phyloP scores from a whole-genome alignment of 257 asterid species.

The Ilex asprella region DNA sequence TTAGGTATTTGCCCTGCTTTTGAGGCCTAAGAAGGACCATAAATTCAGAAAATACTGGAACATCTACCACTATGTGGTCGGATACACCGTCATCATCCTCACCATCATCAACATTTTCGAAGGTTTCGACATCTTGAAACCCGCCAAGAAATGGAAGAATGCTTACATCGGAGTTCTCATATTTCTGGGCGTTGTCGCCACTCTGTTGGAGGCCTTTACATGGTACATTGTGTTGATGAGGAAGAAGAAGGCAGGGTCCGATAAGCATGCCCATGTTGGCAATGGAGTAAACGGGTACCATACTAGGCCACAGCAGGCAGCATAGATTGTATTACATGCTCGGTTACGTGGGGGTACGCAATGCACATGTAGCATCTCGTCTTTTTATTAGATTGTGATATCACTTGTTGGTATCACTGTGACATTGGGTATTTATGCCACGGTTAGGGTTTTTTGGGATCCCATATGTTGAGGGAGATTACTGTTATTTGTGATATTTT shows the following conservation, averaged over 20 bases:
- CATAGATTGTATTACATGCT: neutral
- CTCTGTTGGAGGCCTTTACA: slow-evolving; percentile 48
- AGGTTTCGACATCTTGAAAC: slow-evolving; percentile 69
- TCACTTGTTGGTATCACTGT: too few relatives aligned
- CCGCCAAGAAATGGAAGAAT: slow-evolving; percentile 49
- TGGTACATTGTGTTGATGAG: slow-evolving; percentile 50
- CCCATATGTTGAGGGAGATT: neutral
- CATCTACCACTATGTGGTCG: slow-evolving; percentile 55
- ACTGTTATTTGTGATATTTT: neutral
- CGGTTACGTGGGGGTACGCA: neutral
- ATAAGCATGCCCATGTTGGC: slow-evolving; percentile 14
- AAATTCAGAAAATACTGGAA: slow-evolving; percentile 73
- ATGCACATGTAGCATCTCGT: too few relatives aligned
- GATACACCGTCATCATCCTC: slow-evolving; percentile 49
- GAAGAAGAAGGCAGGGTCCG: slow-evolving; percentile 25
- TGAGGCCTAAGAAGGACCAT: slow-evolving; percentile 84
- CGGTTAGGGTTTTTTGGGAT: too few relatives aligned
- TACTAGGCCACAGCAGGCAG: neutral
- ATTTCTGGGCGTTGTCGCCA: slow-evolving; percentile 39
- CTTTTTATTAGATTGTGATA: too few relatives aligned
- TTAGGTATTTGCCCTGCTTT: slow-evolving; percentile 54
- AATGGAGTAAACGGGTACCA: slow-evolving; percentile 27
- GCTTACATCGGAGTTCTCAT: slow-evolving; percentile 54
- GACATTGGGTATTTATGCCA: too few relatives aligned
- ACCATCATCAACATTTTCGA: slow-evolving; percentile 59